phyloP scores from a whole-genome alignment of 306 rosid genomes.

The Fagus sylvatica region DNA sequence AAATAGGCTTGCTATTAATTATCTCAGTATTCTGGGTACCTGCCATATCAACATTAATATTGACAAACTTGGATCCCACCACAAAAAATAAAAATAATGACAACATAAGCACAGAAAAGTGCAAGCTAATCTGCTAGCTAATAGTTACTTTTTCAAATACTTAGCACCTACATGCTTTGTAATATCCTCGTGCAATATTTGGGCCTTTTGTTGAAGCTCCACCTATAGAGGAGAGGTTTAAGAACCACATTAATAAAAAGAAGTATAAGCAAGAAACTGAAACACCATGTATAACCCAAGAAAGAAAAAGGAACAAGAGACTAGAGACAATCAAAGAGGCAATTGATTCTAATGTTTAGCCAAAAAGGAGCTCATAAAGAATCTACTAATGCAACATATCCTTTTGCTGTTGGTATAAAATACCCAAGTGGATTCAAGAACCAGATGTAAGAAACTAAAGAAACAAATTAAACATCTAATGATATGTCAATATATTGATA shows the following conservation, averaged over 20 bases:
- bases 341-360: not conserved
- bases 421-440: not conserved
- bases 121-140: not conserved
- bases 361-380: not conserved
- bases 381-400: not conserved
- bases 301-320: not conserved
- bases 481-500: not conserved
- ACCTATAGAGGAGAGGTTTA: conserved; percentile 41
- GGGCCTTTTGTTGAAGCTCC: conserved; percentile 72
- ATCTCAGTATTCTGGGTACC: not conserved
- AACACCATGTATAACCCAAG: not conserved
- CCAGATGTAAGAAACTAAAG: not conserved
- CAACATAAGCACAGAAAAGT: not conserved
- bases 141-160: conserved; percentile 7
- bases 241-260: conserved; percentile 22
- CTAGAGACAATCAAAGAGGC: not conserved
- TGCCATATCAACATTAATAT: not conserved
- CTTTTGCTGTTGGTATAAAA: not conserved
- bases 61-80: not conserved
- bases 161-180: conserved; percentile 69
- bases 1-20: not conserved
- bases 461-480: not conserved
- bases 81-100: not conserved
- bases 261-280: not conserved
- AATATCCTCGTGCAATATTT: conserved; percentile 71